Evolutionary conservation across 345 rosid species (phyloP), one percentile per base, ranked within the genome.

Genomic region (Pelargonium nanum): DNA sequence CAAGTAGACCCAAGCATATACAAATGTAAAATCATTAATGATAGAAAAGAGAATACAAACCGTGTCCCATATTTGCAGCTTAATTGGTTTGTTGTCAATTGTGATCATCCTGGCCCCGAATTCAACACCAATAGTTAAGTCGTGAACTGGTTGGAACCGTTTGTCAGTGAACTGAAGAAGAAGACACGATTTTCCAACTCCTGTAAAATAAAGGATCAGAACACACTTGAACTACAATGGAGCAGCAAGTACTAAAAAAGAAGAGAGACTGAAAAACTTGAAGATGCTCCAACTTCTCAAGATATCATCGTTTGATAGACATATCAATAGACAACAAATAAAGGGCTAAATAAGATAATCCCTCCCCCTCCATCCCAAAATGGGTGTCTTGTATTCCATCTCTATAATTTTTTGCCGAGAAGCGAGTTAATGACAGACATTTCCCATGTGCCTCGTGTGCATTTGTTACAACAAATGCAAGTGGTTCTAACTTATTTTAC

Each of bases 11-110:
- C 10, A 2, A 40, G 15, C 15, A 40, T 3, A 40, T 6, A 9
- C 15, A 15, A 9, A 40, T 10, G 17, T 9, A 40, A 40, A 40
- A 40, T 17, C 48, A 40, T 30, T 5, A 30, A 9, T 40, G 15
- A 40, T 10, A 12, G 0, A 40, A 40, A 8, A 40, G 48, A 10
- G 48, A 25, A 24, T 22, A 64, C 71, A 57, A 55, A 92, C 98
- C 76, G 99, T 93, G 70, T 93, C 97, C 99, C 99, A 93, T 60
- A 93, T 93, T 81, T 92, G 97, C 63, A 92, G 94, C 78, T 92
- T 85, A 67, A 92, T 87, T 21, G 98, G 96, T 67, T 89, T 88
- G 81, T 80, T 86, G 58, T 88, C 96, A 20, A 86, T 88, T 59
- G 92, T 91, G 77, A 91, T 91, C 96, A 89, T 93, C 68, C 96